Evolutionary conservation across 495 filamentous ascomycete genomes (phyloP).

Genomic region (Podospora comata): DNA sequence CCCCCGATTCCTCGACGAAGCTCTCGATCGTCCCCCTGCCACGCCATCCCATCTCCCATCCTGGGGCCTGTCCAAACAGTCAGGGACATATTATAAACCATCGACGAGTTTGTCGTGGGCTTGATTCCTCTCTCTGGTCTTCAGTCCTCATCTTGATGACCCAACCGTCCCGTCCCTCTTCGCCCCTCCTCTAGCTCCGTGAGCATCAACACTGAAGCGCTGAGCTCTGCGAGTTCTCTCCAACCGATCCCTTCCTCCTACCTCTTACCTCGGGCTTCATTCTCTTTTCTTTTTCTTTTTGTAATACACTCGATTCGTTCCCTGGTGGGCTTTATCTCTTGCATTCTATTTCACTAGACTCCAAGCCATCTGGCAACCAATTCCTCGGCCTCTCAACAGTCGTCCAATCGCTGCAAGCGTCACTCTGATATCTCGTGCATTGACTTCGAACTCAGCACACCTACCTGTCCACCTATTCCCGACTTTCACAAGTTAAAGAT

Average conservation of each 20-base stretch:
- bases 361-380: conserved; percentile 13
- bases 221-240: conserved; percentile 55
- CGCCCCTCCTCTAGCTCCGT: conserved; percentile 20
- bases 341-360: neutral
- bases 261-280: conserved; percentile 13
- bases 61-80: neutral
- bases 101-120: conserved; percentile 11
- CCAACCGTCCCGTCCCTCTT: conserved; percentile 18
- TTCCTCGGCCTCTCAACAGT: conserved; percentile 14
- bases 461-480: neutral
- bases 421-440: conserved; percentile 15
- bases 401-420: conserved; percentile 12
- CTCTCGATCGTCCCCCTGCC: conserved; percentile 14
- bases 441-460: conserved; percentile 9
- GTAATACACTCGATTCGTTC: conserved; percentile 3
- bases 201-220: conserved; percentile 36
- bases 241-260: conserved; percentile 28
- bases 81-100: conserved; percentile 26
- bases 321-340: neutral
- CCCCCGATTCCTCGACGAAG: conserved; percentile 10
- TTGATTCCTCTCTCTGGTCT: conserved; percentile 30
- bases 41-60: conserved; percentile 13
- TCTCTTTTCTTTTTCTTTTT: conserved; percentile 12
- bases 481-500: neutral
- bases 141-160: conserved; percentile 45